Percentiles rank a stretch among this genome's conserved stretches.
Conservation (phyloP, 345 rosid genomes). For the Brassica carinata region DNA sequence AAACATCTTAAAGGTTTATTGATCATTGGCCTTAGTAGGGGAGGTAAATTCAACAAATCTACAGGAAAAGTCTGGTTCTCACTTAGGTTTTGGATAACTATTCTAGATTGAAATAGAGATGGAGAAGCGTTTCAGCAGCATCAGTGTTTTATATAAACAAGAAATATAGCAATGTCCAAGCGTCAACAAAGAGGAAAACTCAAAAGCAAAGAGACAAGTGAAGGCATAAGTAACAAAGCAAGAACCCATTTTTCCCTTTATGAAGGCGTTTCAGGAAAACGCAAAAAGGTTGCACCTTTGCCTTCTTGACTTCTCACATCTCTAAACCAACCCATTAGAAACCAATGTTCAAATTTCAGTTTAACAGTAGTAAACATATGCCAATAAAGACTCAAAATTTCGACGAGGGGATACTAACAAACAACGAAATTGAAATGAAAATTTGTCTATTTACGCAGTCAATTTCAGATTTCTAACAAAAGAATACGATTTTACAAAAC, state of each 20-base stretch:
- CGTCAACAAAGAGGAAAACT: not conserved
- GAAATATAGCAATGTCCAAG: not conserved
- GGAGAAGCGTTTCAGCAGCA: not conserved
- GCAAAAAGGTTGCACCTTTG: not conserved
- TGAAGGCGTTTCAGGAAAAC: not conserved
- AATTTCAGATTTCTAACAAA: not conserved
- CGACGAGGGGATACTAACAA: not conserved
- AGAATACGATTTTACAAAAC: not conserved
- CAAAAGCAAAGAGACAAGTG: not conserved
- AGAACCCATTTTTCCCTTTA: not conserved
- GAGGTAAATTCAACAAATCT: not conserved
- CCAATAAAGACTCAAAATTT: not conserved
- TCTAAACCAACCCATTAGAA: not conserved
- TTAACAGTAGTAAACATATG: not conserved
- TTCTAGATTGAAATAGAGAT: not conserved
- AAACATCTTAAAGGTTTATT: not conserved
- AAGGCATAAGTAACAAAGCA: not conserved
- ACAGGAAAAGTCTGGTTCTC: not conserved
- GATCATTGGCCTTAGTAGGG: not conserved
- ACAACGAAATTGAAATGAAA: not conserved
- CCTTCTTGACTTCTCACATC: not conserved
- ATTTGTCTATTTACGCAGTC: not conserved
- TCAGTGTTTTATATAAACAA: not conserved
- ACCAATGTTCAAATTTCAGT: not conserved
- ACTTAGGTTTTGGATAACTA: not conserved